Evolutionary conservation across 441 rosid species (phyloP), one percentile per base, ranked within the genome.

Genomic region (Dalechampia spathulata): DNA sequence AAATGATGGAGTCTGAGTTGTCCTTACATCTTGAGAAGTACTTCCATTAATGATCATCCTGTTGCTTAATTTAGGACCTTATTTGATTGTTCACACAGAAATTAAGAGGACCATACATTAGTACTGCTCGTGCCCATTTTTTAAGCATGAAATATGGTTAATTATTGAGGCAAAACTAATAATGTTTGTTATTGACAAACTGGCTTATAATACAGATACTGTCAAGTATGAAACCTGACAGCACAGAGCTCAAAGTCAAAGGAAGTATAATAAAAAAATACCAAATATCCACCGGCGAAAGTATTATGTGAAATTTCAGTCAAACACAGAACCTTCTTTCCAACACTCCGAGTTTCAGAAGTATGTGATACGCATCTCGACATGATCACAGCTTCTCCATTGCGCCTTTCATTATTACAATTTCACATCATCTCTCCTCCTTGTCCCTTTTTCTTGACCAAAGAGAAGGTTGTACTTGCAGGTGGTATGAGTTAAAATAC

Each of bases 1-100:
- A 22, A 45, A 41, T 47, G 52, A 25, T 38, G 9, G 19, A 37
- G 2, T 11, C 7, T 46, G 53, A 54, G 55, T 47, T 66, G 70
- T 54, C 64, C 49, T 53, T 21, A 27, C 42, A 47, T 28, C 20
- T 39, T 16, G 34, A 37, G 44, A n/a, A n/a, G n/a, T n/a, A n/a
- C n/a, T n/a, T n/a, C n/a, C n/a, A n/a, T n/a, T n/a, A n/a, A n/a
- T n/a, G n/a, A n/a, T n/a, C n/a, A n/a, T n/a, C n/a, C n/a, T n/a
- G n/a, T n/a, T n/a, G n/a, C n/a, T n/a, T n/a, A n/a, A n/a, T n/a
- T n/a, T n/a, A n/a, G n/a, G n/a, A n/a, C n/a, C n/a, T n/a, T n/a
- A 16, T 17, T 42, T n/a, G 17, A 14, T 7, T 19, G 17, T 43
- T 19, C 14, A 43, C 7, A 43, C 11, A 19, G 47, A 43, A 1